Base-by-base conservation (phyloP, 495 filamentous ascomycete species). In the Daldinia loculata region DNA sequence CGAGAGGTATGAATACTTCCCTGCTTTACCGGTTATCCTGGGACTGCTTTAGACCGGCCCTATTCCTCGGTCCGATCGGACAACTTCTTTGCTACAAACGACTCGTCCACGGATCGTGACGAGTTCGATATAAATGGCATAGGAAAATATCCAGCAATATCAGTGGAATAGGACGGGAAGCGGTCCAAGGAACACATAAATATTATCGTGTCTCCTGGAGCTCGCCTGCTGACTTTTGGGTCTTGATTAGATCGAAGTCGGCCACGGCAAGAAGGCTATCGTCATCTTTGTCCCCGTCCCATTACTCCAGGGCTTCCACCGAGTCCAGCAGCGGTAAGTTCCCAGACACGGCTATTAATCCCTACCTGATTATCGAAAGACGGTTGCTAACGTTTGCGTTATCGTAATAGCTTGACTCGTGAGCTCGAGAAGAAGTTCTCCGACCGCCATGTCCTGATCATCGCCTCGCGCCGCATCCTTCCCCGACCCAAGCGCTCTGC, bases 381-480 rank as follows among this genome's bases (percentile, higher is more conserved):
- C 6, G 19, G 60, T 66, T 75, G 59, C 78, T 82, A 57, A 80
- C 69, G n/a, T 6, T 2, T 52, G 4, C 0, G 12, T n/a, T 15
- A 17, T 59, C 8, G 3, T 12, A 32, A 63, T 38, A 98, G 95
- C 80, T 90, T 99, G 75, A 98, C 95, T 85, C 95, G 95, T 84
- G 95, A 99, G 89, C 94, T 99, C 78, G 95, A 99, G 89, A 98
- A 99, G 93, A 99, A 98, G 88, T 99, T 99, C 92, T 97, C 95
- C 74, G 95, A 98, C 89, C 95, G 95, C 84, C 95, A 99, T 85
- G 95, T 99, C 82, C 89, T 99, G 80, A 93, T 99, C 90, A 89
- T 99, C 72, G 95, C 95, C 76, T 94, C 95, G 79, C 95, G 95
- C 89, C 95, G 95, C 83, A 99, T 99, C 80, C 92, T 99, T 62